Evolutionary conservation across 164 flowering plant species (phyloP).

Genomic region (Echeveria elegans): DNA sequence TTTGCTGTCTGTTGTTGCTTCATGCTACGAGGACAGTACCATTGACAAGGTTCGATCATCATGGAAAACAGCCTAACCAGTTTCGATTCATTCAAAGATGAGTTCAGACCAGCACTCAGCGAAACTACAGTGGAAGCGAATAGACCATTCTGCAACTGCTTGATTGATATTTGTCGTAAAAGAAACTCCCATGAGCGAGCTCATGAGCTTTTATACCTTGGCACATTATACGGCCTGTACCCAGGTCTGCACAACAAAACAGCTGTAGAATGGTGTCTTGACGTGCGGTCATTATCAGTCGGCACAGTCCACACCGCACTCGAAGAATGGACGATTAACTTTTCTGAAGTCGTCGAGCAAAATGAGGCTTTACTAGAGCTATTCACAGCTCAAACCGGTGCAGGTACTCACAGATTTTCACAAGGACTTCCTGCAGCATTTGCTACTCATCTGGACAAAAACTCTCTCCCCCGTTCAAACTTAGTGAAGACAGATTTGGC

Average conservation of each 20-base stretch:
- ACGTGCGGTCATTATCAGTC: conserved; percentile 68
- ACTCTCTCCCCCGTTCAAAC: conserved; percentile 64
- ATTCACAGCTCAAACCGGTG: conserved; percentile 63
- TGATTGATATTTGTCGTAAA: conserved; percentile 79
- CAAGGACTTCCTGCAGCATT: conserved; percentile 65
- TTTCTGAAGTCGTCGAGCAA: conserved; percentile 39
- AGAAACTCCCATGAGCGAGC: conserved; percentile 49
- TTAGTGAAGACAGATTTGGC: conserved; percentile 56
- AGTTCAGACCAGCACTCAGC: conserved; percentile 45
- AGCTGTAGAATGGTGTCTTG: conserved; percentile 60
- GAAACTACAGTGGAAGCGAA: conserved; percentile 49
- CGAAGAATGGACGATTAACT: conserved; percentile 81
- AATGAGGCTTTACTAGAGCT: conserved; percentile 51
- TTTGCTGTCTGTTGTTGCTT: conserved; percentile 63
- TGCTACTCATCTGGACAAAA: conserved; percentile 59
- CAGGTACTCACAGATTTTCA: conserved; percentile 75
- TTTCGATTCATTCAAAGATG: conserved; percentile 48
- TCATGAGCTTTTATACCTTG: conserved; percentile 72
- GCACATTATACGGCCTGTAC: conserved; percentile 68
- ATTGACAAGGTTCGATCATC: conserved; percentile 40
- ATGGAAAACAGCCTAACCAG: conserved; percentile 29
- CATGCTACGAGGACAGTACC: conserved; percentile 49
- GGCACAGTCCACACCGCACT: conserved; percentile 94
- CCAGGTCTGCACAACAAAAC: conserved; percentile 71
- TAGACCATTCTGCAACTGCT: conserved; percentile 83